These are phyloP conservation scores for Ricinus communis DNA, from an alignment of 345 rosid genomes.

Conservation along the genomic window DNA sequence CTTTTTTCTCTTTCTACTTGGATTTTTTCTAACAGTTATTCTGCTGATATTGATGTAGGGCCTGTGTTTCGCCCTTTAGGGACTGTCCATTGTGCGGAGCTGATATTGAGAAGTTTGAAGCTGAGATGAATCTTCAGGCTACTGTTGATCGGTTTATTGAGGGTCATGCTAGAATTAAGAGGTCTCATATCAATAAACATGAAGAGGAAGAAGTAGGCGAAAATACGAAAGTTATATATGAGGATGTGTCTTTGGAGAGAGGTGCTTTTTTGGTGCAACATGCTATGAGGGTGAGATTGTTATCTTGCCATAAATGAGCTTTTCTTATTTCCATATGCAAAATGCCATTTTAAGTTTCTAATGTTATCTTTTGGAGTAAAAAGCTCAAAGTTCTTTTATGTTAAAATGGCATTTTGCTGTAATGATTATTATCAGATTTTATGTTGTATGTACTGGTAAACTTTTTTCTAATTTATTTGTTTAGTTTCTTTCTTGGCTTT, in stretches of 20 bases:
- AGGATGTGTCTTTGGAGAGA: conserved; percentile 92
- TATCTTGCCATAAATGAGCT: background rate
- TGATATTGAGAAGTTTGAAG: conserved; percentile 78
- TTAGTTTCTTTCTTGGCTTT: conserved; percentile 4
- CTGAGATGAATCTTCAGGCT: conserved; percentile 69
- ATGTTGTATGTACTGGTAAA: background rate
- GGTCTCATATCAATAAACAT: conserved; percentile 52
- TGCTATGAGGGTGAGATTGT: conserved; percentile 84
- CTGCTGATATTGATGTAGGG: conserved; percentile 34
- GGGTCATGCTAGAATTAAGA: conserved; percentile 95
- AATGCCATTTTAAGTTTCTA: background rate
- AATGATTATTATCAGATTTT: background rate
- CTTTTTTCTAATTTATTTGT: background rate
- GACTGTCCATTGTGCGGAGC: conserved; percentile 98
- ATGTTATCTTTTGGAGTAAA: background rate
- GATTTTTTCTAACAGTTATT: no score
- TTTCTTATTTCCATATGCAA: background rate
- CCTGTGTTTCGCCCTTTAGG: conserved; percentile 68
- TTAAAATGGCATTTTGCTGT: background rate
- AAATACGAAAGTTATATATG: conserved; percentile 67
- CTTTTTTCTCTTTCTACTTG: conserved; percentile 1
- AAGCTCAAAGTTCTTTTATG: background rate
- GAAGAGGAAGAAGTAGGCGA: conserved; percentile 45
- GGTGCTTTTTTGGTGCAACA: conserved; percentile 97
- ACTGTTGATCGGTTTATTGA: conserved; percentile 84